Conservation (phyloP, 2,329 filamentous ascomycete genomes). For the Claviceps humidiphila region DNA sequence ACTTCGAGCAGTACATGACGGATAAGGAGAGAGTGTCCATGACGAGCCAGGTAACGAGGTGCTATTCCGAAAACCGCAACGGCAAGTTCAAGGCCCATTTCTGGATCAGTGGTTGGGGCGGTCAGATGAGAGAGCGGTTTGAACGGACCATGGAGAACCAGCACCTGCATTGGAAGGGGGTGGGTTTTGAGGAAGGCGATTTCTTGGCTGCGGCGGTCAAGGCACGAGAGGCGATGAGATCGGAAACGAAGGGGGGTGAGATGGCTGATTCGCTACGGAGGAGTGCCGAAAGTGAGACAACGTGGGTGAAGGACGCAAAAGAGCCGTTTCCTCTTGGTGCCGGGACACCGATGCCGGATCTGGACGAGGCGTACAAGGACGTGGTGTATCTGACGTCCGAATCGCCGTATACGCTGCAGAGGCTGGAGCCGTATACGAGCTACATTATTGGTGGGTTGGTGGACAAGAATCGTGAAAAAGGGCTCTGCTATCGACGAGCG, state of each 20-base stretch:
- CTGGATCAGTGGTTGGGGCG: constrained; percentile 65
- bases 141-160: constrained; percentile 59
- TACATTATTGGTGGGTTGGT: constrained; percentile 93
- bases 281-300: constrained; percentile 16
- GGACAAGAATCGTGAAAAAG: constrained; percentile 93
- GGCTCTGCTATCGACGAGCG: constrained; percentile 77
- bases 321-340: constrained; percentile 22
- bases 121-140: constrained; percentile 63
- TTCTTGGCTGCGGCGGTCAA: constrained; percentile 56
- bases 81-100: constrained; percentile 57
- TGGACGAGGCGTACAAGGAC: constrained; percentile 22
- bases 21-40: constrained; percentile 78
- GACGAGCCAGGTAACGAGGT: constrained; percentile 69
- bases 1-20: constrained; percentile 81
- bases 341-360: constrained; percentile 15
- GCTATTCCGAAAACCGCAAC: constrained; percentile 76
- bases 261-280: constrained; percentile 44
- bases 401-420: constrained; percentile 70
- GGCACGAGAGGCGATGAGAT: constrained; percentile 54
- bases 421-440: constrained; percentile 73
- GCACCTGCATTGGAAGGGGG: constrained; percentile 67
- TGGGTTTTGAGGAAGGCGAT: constrained; percentile 59
- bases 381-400: constrained; percentile 87
- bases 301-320: constrained; percentile 19
- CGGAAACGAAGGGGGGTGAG: constrained; percentile 29